Evolutionary conservation across 1,284 basidiomycete species (phyloP).

Genomic region (Athelia sp.): DNA sequence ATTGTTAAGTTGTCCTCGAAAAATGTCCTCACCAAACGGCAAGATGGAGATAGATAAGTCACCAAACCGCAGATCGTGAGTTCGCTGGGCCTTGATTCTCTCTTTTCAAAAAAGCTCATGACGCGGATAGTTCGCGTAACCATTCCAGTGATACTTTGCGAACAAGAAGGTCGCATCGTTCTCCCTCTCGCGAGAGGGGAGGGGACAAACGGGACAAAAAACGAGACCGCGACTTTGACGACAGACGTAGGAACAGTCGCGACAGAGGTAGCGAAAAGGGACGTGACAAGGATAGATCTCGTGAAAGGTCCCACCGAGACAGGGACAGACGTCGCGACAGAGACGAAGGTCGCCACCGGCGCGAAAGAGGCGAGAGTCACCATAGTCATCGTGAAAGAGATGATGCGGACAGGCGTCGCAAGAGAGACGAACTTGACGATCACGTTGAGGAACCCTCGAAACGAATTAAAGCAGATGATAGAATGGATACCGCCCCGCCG

Average conservation of each 20-base stretch:
- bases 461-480: conserved; percentile 48
- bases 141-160: conserved; percentile 69
- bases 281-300: conserved; percentile 42
- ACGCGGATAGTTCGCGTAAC: conserved; percentile 49
- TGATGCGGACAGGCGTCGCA: conserved; percentile 51
- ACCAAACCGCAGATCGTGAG: conserved; percentile 63
- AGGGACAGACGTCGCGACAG: conserved; percentile 39
- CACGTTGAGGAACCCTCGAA: conserved; percentile 51
- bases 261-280: conserved; percentile 49
- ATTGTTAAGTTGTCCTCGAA: not conserved
- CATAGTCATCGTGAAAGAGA: conserved; percentile 46
- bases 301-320: conserved; percentile 43
- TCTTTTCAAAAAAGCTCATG: conserved; percentile 6
- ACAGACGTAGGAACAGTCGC: conserved; percentile 49
- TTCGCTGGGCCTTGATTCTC: conserved; percentile 4
- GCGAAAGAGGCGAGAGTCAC: conserved; percentile 35
- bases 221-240: conserved; percentile 49
- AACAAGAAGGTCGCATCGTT: conserved; percentile 66
- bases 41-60: conserved; percentile 65
- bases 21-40: conserved; percentile 36
- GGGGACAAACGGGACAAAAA: conserved; percentile 46
- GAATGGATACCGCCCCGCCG: conserved; percentile 31
- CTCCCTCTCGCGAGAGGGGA: conserved; percentile 55
- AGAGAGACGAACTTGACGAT: conserved; percentile 53
- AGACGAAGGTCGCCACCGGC: conserved; percentile 41